A percentile compares a stretch with the other conserved stretches of the same genome.
phyloP scores from a whole-genome alignment of 2,329 filamentous ascomycete species.

The Endocalyx cinctus region DNA sequence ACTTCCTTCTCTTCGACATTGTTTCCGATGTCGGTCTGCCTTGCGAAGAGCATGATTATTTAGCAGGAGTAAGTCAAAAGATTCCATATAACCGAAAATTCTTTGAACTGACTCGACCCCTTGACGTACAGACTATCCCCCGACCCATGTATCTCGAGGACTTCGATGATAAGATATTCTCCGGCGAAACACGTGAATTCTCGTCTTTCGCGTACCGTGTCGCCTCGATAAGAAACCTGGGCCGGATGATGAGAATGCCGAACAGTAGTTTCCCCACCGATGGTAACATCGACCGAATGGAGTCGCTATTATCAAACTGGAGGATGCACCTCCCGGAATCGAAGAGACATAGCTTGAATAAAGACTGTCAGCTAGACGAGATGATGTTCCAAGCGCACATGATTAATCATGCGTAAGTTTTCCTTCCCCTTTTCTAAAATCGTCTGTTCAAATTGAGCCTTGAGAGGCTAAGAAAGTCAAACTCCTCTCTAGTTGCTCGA shows the following conservation, averaged over 20 bases:
- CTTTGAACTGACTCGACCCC: too few relatives aligned
- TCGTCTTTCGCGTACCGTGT: constrained; percentile 85
- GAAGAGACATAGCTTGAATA: constrained; percentile 66
- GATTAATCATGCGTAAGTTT: constrained; percentile 56
- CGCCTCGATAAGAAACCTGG: constrained; percentile 73
- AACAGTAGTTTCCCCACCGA: constrained; percentile 49
- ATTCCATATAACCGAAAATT: too few relatives aligned
- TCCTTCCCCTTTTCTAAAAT: background rate
- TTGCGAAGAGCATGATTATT: constrained; percentile 75
- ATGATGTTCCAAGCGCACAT: constrained; percentile 90
- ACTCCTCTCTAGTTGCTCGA: constrained; percentile 46
- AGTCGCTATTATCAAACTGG: constrained; percentile 64
- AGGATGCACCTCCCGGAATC: constrained; percentile 68
- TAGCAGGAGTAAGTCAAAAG: constrained; percentile 47
- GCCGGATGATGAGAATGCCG: constrained; percentile 62
- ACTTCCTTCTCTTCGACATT: constrained; percentile 65
- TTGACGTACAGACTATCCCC: constrained; percentile 50
- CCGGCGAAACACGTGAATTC: constrained; percentile 64
- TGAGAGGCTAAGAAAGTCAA: constrained; percentile 1
- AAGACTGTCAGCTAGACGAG: constrained; percentile 72
- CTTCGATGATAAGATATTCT: constrained; percentile 73
- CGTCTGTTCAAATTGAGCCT: background rate
- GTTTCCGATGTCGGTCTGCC: constrained; percentile 67
- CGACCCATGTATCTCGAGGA: constrained; percentile 62
- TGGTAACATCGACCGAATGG: constrained; percentile 46